Evolutionary conservation across 2,329 filamentous ascomycete genomes (phyloP).

Genomic region (Pezicula radicicola): DNA sequence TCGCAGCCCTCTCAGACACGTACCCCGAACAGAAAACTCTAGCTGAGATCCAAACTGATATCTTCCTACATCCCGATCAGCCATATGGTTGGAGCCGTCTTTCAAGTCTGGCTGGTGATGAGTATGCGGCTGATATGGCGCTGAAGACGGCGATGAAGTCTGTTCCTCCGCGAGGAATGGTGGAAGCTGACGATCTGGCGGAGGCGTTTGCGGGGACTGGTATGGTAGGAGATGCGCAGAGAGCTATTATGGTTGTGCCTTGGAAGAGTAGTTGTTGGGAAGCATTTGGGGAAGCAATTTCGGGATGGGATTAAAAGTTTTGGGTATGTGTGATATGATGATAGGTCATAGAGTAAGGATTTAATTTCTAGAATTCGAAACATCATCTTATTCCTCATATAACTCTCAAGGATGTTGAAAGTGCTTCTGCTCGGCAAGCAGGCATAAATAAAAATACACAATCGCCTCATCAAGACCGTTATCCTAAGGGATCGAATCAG

Average conservation of each 20-base stretch:
- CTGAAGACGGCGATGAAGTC: constrained; percentile 72
- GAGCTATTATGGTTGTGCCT: constrained; percentile 75
- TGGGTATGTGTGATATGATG: too few relatives aligned
- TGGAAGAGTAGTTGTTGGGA: constrained; percentile 49
- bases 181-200: constrained; percentile 69
- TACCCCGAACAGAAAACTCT: constrained; percentile 48
- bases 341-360: too few relatives aligned
- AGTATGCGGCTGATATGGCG: constrained; percentile 69
- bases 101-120: constrained; percentile 52
- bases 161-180: constrained; percentile 67
- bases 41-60: constrained; percentile 67
- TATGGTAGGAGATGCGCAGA: constrained; percentile 69
- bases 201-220: constrained; percentile 73
- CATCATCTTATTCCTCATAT: too few relatives aligned
- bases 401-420: too few relatives aligned
- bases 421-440: too few relatives aligned
- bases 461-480: too few relatives aligned
- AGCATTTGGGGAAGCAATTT: constrained; percentile 10
- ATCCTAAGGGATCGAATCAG: too few relatives aligned
- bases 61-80: constrained; percentile 78
- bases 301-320: too few relatives aligned
- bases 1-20: constrained; percentile 57
- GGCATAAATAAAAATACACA: too few relatives aligned
- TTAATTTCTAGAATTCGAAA: too few relatives aligned
- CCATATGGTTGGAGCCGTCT: constrained; percentile 80